Conservation (phyloP, 768 basidiomycete genomes). For the Boletus pseudo-olivaceus region DNA sequence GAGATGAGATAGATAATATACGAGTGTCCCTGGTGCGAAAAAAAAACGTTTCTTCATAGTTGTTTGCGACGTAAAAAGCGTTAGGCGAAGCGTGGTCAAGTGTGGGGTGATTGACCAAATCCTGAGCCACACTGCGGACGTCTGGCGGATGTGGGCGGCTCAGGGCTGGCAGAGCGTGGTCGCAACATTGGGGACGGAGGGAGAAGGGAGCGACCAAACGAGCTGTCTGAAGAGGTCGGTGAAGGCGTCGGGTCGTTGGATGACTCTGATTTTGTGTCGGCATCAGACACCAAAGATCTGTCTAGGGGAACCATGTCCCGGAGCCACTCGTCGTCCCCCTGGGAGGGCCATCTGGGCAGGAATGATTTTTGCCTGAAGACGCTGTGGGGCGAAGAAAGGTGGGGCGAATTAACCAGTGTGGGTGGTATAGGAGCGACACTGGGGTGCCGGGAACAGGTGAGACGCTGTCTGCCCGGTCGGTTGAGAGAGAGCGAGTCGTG, state of each 20-base stretch:
- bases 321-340: slow-evolving; percentile 58
- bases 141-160: slow-evolving; percentile 11
- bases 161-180: slow-evolving; percentile 20
- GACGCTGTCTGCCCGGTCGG: slow-evolving; percentile 13
- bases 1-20: neutral
- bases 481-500: slow-evolving; percentile 10
- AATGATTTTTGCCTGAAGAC: slow-evolving; percentile 41
- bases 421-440: slow-evolving; percentile 54
- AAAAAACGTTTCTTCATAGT: slow-evolving; percentile 23
- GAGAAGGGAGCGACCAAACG: slow-evolving; percentile 2
- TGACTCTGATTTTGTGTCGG: slow-evolving; percentile 18
- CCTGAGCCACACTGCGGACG: slow-evolving; percentile 9
- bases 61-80: slow-evolving; percentile 22
- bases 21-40: slow-evolving; percentile 19
- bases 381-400: slow-evolving; percentile 49
- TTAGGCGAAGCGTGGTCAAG: slow-evolving; percentile 9
- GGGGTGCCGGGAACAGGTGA: slow-evolving; percentile 22
- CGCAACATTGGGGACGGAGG: slow-evolving; percentile 24
- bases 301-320: slow-evolving; percentile 55
- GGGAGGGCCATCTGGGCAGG: slow-evolving; percentile 38
- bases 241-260: slow-evolving; percentile 11
- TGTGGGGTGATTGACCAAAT: slow-evolving; percentile 15
- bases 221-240: slow-evolving; percentile 24
- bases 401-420: slow-evolving; percentile 51
- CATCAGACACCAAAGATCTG: slow-evolving; percentile 5